These are phyloP conservation scores for Citrus mangshanensis DNA, from an alignment of 345 rosid genomes.

Conservation along the genomic window DNA sequence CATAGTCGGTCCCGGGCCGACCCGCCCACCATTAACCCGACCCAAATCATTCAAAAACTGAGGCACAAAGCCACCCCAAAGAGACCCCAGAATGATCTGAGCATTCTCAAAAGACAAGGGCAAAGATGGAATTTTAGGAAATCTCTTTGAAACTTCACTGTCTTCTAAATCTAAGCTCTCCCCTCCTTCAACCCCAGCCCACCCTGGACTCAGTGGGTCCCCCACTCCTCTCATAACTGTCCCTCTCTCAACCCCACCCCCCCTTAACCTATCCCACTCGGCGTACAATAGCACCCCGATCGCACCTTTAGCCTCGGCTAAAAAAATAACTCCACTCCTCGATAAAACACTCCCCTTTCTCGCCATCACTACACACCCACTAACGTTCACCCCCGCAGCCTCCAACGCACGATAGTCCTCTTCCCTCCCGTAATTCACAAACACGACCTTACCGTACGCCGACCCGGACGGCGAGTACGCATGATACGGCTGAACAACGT, in stretches of 20 bases:
- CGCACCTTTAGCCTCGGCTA: constrained; percentile 72
- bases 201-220: constrained; percentile 93
- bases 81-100: constrained; percentile 56
- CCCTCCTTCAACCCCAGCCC: constrained; percentile 73
- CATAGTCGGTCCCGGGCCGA: constrained; percentile 69
- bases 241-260: constrained; percentile 83
- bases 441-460: constrained; percentile 55
- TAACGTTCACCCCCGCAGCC: constrained; percentile 57
- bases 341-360: constrained; percentile 58
- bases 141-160: constrained; percentile 47
- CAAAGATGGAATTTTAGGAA: constrained; percentile 74
- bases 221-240: constrained; percentile 93
- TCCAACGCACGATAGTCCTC: constrained; percentile 66
- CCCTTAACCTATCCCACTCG: constrained; percentile 40
- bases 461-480: constrained; percentile 91
- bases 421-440: constrained; percentile 70
- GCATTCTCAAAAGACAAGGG: constrained; percentile 76
- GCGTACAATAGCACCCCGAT: constrained; percentile 69
- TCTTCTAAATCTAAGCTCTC: constrained; percentile 64
- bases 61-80: constrained; percentile 56
- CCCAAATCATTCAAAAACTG: constrained; percentile 52
- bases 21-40: constrained; percentile 34
- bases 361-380: constrained; percentile 56
- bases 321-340: constrained; percentile 59
- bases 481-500: constrained; percentile 69